Percentiles rank a stretch among this genome's conserved stretches.
Evolutionary conservation across 1,284 basidiomycete genomes (phyloP).

Genomic region (Uromyces viciae-fabae): DNA sequence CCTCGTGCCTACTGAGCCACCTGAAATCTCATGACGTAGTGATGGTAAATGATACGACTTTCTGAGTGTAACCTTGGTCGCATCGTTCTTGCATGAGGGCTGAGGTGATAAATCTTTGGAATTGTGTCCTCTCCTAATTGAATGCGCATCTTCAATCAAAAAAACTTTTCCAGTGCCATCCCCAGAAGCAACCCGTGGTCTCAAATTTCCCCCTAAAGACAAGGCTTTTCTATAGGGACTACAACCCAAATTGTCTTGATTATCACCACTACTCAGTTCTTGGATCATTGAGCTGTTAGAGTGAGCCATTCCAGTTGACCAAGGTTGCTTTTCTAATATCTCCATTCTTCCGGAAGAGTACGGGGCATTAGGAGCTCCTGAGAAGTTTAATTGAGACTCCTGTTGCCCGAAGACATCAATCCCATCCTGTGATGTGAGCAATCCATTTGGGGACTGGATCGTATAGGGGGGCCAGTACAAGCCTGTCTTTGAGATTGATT

Average conservation of each 20-base stretch:
- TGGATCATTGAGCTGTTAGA: background rate
- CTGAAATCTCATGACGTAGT: background rate
- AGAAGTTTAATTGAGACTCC: too few species aligned
- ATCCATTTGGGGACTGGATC: background rate
- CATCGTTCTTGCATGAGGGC: background rate
- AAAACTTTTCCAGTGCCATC: background rate
- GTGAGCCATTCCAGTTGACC: background rate
- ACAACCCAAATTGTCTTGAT: background rate
- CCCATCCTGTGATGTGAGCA: background rate
- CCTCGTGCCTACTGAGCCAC: background rate
- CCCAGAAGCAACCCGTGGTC: background rate
- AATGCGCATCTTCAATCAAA: too few species aligned
- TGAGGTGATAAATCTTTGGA: background rate
- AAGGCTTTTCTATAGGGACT: conserved; percentile 9
- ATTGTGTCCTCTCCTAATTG: background rate
- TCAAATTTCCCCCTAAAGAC: conserved; percentile 22
- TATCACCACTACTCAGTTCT: background rate
- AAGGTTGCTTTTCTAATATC: background rate
- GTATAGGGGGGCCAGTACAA: background rate
- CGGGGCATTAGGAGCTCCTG: background rate
- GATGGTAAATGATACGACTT: background rate
- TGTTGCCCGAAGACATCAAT: too few species aligned
- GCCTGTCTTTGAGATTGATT: background rate
- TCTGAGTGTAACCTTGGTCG: background rate
- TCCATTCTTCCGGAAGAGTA: background rate